Evolutionary conservation across 1,139 yeast species (phyloP), one percentile per base, ranked within the genome.

Genomic region (Candida tropicalis): DNA sequence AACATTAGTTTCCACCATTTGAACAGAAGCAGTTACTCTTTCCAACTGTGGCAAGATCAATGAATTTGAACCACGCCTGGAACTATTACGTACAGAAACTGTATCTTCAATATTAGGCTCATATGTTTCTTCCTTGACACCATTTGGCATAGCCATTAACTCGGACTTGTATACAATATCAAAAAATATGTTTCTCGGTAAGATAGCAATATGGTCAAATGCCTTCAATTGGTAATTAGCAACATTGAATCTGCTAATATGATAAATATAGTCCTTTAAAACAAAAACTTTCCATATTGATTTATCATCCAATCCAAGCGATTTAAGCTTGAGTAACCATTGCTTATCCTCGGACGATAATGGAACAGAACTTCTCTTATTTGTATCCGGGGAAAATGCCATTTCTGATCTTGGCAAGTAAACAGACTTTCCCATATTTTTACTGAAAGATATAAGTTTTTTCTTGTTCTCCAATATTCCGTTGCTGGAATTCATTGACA

Each of bases 211-310:
- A 12, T 35, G 38, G 27, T 15, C 33, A 27, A 33, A 31, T 8
- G 33, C 13, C 20, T 26, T 39, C 13, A 38, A 12, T 12, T 25
- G 37, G 12, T 18, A 20, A 22, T 38, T 24, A 4, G 9, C 10
- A 4, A 24, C 15, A 33, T 15, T 24, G 43, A 35, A 35, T 43
- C 70, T 66, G 3, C 87, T 80, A 3, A 84, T 81, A 46, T 83
- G 78, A 52, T 68, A 74, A 6, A 90, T 76, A 54, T 89, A 87
- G 35, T 83, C 84, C 45, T 91, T 71, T 41, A 89, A 57, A 8
- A 78, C 77, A 28, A 82, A 81, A 5, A 93, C 67, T 62, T 91
- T 93, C 98, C 98, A 91, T 17, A 88, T 57, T 41, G 90, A 96
- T 11, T 71, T 75, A 13, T 81, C 87, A 15, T 73, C 75, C 38